Evolutionary conservation across 495 filamentous ascomycete species (phyloP).

Genomic region (Penicillium canariense): DNA sequence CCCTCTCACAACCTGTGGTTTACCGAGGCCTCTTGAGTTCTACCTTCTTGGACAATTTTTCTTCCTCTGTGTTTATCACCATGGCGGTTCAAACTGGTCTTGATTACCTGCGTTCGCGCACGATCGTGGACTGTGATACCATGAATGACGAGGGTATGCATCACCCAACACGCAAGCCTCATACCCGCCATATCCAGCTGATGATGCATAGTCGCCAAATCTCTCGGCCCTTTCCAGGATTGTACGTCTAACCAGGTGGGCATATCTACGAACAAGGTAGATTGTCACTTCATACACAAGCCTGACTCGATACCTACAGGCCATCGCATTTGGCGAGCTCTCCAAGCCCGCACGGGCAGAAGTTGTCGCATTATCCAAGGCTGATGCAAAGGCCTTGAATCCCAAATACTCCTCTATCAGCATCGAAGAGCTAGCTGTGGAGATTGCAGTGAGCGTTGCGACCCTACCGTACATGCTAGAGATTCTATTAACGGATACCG

Average conservation of each 20-base stretch:
- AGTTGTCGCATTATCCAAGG: slow-evolving; percentile 46
- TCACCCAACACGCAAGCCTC: neutral
- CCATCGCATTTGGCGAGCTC: slow-evolving; percentile 59
- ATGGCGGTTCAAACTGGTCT: slow-evolving; percentile 28
- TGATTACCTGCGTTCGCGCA: slow-evolving; percentile 45
- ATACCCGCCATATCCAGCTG: neutral
- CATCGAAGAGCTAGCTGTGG: slow-evolving; percentile 53
- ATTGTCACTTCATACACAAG: neutral
- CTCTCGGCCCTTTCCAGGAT: slow-evolving; percentile 59
- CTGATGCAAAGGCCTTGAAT: slow-evolving; percentile 34
- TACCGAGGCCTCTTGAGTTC: neutral
- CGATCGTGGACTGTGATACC: slow-evolving; percentile 59
- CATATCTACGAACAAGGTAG: neutral
- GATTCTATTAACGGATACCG: neutral
- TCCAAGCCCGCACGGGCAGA: slow-evolving; percentile 45
- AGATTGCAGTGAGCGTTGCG: slow-evolving; percentile 43
- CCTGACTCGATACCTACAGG: slow-evolving; percentile 23
- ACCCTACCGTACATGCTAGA: no score
- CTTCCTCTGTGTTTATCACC: slow-evolving; percentile 2
- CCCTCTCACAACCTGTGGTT: neutral
- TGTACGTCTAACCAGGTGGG: slow-evolving; percentile 66
- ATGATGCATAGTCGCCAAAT: slow-evolving; percentile 46
- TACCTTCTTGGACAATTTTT: neutral
- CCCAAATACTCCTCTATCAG: slow-evolving; percentile 37
- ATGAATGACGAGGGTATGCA: slow-evolving; percentile 52